Conservation (phyloP, 1,284 basidiomycete genomes). For the Takashimella tepidaria region DNA sequence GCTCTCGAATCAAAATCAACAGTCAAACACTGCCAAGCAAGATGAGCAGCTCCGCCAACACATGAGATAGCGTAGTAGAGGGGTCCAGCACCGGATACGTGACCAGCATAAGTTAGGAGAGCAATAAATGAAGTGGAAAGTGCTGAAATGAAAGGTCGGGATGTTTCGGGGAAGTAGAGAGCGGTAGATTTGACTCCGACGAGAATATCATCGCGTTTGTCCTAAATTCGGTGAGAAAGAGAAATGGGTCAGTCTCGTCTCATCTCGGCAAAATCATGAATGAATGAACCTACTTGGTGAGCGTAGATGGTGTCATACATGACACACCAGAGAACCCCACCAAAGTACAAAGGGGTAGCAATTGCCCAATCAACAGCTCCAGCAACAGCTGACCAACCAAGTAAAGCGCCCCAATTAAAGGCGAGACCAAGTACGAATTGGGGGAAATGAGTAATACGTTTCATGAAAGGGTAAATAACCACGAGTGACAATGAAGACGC, state of each 20-base stretch:
- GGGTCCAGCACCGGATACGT: constrained; percentile 66
- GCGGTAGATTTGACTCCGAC: constrained; percentile 93
- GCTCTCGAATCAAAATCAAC: constrained; percentile 71
- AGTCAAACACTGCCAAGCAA: constrained; percentile 70
- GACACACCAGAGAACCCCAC: constrained; percentile 87
- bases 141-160: constrained; percentile 68
- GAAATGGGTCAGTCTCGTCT: neutral
- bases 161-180: constrained; percentile 74
- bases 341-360: constrained; percentile 81
- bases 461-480: constrained; percentile 92
- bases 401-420: constrained; percentile 95
- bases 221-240: constrained; percentile 56
- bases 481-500: constrained; percentile 85
- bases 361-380: constrained; percentile 76
- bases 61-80: constrained; percentile 73
- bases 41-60: constrained; percentile 67
- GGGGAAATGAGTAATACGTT: constrained; percentile 94
- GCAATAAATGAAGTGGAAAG: constrained; percentile 73
- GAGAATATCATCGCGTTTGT: constrained; percentile 84
- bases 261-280: neutral
- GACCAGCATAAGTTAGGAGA: constrained; percentile 71
- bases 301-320: constrained; percentile 98
- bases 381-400: constrained; percentile 93
- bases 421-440: constrained; percentile 91
- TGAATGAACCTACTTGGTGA: constrained; percentile 64